Conservation (phyloP, 768 basidiomycete genomes). For the Dictyophora rubrovolvata region DNA sequence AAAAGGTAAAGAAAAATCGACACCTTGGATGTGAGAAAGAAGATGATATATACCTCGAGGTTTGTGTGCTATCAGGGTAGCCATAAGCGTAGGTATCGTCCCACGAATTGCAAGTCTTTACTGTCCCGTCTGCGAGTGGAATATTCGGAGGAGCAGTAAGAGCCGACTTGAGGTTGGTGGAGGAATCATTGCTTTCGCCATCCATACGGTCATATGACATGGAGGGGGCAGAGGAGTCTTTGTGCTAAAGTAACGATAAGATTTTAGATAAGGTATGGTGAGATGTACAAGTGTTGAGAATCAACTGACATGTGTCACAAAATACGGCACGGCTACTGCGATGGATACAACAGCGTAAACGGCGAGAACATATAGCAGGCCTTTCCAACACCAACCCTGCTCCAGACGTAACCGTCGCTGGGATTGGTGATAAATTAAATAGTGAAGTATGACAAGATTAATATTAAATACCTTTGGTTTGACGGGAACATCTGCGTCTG, state of each 20-base stretch:
- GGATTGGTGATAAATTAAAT: neutral
- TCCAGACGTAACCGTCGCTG: neutral
- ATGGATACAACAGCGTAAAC: slow-evolving; percentile 5
- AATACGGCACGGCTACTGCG: slow-evolving; percentile 6
- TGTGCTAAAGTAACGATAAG: neutral
- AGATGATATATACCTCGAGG: neutral
- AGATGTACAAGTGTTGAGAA: too few species aligned
- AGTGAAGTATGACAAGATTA: neutral
- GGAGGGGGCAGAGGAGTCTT: neutral
- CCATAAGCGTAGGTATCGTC: slow-evolving; percentile 1
- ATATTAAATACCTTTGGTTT: neutral
- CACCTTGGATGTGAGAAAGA: neutral
- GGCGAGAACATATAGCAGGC: neutral
- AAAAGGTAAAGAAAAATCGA: neutral
- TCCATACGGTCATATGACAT: slow-evolving; percentile 1
- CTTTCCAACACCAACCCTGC: slow-evolving; percentile 1
- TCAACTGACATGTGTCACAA: slow-evolving; percentile 3
- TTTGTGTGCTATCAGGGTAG: slow-evolving; percentile 2
- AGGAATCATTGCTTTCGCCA: neutral
- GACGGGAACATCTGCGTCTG: neutral
- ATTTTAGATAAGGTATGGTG: neutral
- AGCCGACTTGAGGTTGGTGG: neutral
- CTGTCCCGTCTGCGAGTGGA: neutral
- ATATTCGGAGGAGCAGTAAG: neutral
- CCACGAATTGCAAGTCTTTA: slow-evolving; percentile 3